Percentiles rank a stretch among this genome's conserved stretches.
Conservation (phyloP, 2,329 filamentous ascomycete species). For the Cadophora malorum region DNA sequence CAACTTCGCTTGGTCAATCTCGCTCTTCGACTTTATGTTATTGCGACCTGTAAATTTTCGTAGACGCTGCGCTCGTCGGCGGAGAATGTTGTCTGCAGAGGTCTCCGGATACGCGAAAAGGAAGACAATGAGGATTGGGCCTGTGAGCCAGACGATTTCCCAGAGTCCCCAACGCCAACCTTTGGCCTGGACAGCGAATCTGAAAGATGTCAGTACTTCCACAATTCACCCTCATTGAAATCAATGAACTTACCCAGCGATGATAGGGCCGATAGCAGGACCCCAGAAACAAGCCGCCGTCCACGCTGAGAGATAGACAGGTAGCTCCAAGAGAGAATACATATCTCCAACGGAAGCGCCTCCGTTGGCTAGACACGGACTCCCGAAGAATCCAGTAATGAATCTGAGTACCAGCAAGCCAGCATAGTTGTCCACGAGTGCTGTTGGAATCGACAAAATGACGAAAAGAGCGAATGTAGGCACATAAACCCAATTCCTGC, state of each 20-base stretch:
- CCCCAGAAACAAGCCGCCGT: slow-evolving; percentile 41
- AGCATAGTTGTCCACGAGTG: slow-evolving; percentile 64
- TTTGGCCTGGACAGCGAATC: slow-evolving; percentile 59
- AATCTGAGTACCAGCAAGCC: slow-evolving; percentile 68
- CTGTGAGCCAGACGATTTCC: slow-evolving; percentile 66
- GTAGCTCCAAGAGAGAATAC: slow-evolving; percentile 41
- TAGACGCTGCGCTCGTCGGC: slow-evolving; percentile 62
- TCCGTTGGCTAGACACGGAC: slow-evolving; percentile 65
- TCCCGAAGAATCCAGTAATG: slow-evolving; percentile 67
- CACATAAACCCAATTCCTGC: slow-evolving; percentile 71
- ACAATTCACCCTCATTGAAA: not conserved
- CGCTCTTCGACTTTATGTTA: slow-evolving; percentile 63
- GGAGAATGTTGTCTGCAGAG: slow-evolving; percentile 60
- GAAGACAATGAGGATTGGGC: slow-evolving; percentile 62
- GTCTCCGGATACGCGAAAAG: slow-evolving; percentile 69
- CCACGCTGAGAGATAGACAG: slow-evolving; percentile 27
- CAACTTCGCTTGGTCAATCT: slow-evolving; percentile 63
- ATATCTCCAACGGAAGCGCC: slow-evolving; percentile 57
- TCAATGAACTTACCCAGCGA: slow-evolving; percentile 51
- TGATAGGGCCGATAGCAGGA: slow-evolving; percentile 63
- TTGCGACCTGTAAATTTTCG: slow-evolving; percentile 61
- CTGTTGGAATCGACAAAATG: slow-evolving; percentile 67
- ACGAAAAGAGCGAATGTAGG: slow-evolving; percentile 71
- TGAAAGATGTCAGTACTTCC: not conserved
- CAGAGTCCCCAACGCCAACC: slow-evolving; percentile 67